Evolutionary conservation across 176 grass and related monocot species (phyloP), one percentile per base, ranked within the genome.

Genomic region (Dendrocalamus sinicus): DNA sequence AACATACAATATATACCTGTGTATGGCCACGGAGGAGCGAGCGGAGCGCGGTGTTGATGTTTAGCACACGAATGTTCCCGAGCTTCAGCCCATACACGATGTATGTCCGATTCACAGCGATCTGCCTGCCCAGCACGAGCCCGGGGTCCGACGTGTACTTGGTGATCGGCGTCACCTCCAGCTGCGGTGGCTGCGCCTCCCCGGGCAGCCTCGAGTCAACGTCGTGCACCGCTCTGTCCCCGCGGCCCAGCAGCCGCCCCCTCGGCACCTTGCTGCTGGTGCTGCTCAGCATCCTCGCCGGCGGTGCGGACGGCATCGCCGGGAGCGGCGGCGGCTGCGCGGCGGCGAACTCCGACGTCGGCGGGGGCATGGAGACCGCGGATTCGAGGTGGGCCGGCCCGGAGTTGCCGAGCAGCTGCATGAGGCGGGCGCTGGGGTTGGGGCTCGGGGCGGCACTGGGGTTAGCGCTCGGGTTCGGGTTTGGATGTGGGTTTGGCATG

Each of bases 131-230:
- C 30, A 99, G 78, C 66, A 99, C 96, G 68, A 99, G 91, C 17
- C 96, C 96, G 3, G 96, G 96, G 78, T 99, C 96, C 6, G 96
- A 99, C 46, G 90, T 99, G 81, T 99, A 99, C 79, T 99, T 99
- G 72, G 96, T 99, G 80, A 99, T 99, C 47, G 96, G 96, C 61
- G 96, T 94, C 17, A 99, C 96, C 82, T 99, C 96, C 53, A 99
- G 93, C 86, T 99, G 96, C 2, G 96, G 96, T 0, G 96, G 93
- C 45, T 96, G 91, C 20, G 79, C 91, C 78, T 99, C 96, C 64
- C 96, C 96, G 0, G 90, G 92, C 61, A 99, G 81, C 84, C 96
- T 91, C 37, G 92, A 95, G 84, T 99, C 96, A 66, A 99, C 89
- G 51, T 99, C 92, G 67, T 99, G 90, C 59, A 92, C 88, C 40